Conservation (phyloP, 1,284 basidiomycete genomes). For the Tilletia indica region DNA sequence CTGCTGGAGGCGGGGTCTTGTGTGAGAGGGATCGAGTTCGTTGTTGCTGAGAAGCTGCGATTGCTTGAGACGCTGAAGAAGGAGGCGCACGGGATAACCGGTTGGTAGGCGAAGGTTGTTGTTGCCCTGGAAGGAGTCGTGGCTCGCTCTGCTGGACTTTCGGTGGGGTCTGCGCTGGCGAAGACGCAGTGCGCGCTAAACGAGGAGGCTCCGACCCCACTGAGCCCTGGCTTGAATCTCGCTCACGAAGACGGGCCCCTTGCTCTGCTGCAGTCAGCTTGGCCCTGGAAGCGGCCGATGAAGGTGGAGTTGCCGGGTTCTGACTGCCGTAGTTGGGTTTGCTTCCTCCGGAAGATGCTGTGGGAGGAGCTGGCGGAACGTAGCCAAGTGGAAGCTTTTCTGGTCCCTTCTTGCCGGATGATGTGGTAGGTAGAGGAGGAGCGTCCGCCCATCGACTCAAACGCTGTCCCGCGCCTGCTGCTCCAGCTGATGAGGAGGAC, state of each 20-base stretch:
- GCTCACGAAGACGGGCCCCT: neutral
- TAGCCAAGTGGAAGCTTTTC: conserved; percentile 6
- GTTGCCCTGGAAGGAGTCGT: neutral
- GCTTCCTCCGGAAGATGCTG: too few relatives aligned
- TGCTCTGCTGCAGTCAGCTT: neutral
- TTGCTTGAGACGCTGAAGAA: neutral
- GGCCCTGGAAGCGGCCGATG: neutral
- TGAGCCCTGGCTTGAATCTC: neutral
- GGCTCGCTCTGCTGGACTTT: neutral
- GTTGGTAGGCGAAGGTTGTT: neutral
- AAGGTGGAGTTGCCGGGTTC: too few relatives aligned
- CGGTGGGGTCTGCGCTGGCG: too few relatives aligned
- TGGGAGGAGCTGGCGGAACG: neutral
- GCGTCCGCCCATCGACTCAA: conserved; percentile 10
- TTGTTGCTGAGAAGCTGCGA: neutral
- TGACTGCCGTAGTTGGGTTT: too few relatives aligned
- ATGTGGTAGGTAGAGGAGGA: neutral
- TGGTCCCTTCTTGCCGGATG: neutral
- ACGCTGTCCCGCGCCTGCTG: neutral
- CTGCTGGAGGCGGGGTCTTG: neutral
- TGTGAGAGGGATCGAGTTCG: neutral
- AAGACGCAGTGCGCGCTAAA: too few relatives aligned
- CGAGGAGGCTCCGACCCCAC: too few relatives aligned
- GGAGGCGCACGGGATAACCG: neutral
- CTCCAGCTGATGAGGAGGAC: neutral